Percentiles rank a stretch among this genome's conserved stretches.
Conservation (phyloP, 2,329 filamentous ascomycete genomes). For the Podosphaera aphanis region DNA sequence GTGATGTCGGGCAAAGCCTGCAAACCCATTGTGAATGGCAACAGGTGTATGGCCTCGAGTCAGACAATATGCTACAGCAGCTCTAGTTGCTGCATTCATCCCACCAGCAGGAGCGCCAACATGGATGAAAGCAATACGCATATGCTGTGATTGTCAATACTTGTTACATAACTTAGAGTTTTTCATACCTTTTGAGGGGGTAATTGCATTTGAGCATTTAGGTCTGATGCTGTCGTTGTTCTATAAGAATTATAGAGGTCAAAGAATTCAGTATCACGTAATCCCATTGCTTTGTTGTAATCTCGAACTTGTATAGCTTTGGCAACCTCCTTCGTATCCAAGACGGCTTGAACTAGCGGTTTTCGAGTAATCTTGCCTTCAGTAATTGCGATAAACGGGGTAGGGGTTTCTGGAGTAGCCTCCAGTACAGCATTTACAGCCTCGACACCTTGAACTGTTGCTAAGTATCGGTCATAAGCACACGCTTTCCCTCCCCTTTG, state of each 20-base stretch:
- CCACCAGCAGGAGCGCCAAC: conserved; percentile 90
- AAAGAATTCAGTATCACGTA: conserved; percentile 79
- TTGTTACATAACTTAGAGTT: neutral
- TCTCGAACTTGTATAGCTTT: conserved; percentile 64
- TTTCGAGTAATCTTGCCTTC: conserved; percentile 95
- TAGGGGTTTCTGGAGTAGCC: conserved; percentile 68
- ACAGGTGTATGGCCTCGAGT: conserved; percentile 79
- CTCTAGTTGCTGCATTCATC: conserved; percentile 91
- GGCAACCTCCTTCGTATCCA: conserved; percentile 64
- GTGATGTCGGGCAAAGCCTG: conserved; percentile 78
- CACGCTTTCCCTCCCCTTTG: conserved; percentile 83
- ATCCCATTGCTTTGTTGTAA: conserved; percentile 65
- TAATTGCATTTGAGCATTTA: conserved; percentile 40
- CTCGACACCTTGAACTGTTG: conserved; percentile 81
- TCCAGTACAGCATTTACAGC: conserved; percentile 81
- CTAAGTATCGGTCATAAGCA: conserved; percentile 82
- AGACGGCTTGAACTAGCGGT: conserved; percentile 70
- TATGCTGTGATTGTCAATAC: conserved; percentile 29
- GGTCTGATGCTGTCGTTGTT: conserved; percentile 66
- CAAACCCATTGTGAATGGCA: conserved; percentile 91
- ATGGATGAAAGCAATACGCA: conserved; percentile 90
- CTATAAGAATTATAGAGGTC: conserved; percentile 82
- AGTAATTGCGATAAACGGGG: conserved; percentile 84
- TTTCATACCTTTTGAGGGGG: conserved; percentile 44
- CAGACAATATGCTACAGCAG: conserved; percentile 78